Conservation (phyloP, 2,329 filamentous ascomycete genomes). For the Claviceps spartinae region DNA sequence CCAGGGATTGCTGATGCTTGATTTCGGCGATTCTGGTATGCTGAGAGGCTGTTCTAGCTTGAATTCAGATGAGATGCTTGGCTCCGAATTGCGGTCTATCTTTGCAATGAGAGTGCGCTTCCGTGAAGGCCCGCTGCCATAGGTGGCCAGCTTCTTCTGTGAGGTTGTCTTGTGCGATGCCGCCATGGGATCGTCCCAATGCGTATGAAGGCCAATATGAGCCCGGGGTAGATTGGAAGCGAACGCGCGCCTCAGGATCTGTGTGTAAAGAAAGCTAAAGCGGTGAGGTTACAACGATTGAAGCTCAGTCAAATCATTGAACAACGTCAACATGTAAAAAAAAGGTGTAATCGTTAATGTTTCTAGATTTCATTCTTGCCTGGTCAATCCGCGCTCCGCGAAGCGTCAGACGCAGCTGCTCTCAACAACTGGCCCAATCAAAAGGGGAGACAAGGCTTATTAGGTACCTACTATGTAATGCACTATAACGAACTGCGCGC, state of each 20-base stretch:
- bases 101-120: not conserved
- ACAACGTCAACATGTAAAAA: not conserved
- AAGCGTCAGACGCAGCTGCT: not conserved
- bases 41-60: not conserved
- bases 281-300: not conserved
- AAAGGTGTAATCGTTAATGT: not conserved
- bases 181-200: not conserved
- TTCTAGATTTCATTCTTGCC: not conserved
- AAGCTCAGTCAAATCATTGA: not conserved
- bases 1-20: not conserved
- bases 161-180: constrained; percentile 1
- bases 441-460: not conserved
- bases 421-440: not conserved
- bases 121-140: constrained; percentile 1
- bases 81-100: not conserved
- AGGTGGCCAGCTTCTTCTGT: constrained; percentile 1
- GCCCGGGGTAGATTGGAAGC: not conserved
- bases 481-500: too few species aligned
- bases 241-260: not conserved
- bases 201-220: not conserved
- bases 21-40: not conserved
- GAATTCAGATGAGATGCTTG: not conserved
- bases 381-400: not conserved
- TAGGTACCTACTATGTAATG: too few species aligned
- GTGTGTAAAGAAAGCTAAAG: not conserved